A percentile compares a stretch with the other conserved stretches of the same genome.
These are phyloP conservation scores for Boletus tylopilopsis DNA, from an alignment of 768 basidiomycete species.

Conservation along the genomic window DNA sequence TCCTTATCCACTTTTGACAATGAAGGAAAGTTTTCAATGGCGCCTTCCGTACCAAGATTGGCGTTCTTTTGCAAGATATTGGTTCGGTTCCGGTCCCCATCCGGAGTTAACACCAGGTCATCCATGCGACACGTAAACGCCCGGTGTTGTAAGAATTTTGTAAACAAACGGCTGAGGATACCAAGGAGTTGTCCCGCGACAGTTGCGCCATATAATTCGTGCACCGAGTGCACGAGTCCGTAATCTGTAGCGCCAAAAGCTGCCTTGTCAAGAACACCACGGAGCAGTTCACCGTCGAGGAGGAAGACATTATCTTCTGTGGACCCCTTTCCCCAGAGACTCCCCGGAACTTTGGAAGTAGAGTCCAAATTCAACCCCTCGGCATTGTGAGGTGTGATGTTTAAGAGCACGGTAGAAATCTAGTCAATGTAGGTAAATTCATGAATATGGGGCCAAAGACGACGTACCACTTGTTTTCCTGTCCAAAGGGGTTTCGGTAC, in stretches of 20 bases:
- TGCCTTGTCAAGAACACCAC: slow-evolving; percentile 94
- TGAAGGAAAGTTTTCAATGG: slow-evolving; percentile 88
- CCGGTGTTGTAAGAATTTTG: slow-evolving; percentile 94
- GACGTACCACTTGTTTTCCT: slow-evolving; percentile 89
- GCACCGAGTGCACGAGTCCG: slow-evolving; percentile 94
- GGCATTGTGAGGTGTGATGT: slow-evolving; percentile 78
- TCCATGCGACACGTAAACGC: slow-evolving; percentile 99
- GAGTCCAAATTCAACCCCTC: slow-evolving; percentile 82
- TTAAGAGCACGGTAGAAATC: slow-evolving; percentile 93
- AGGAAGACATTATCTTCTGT: slow-evolving; percentile 84
- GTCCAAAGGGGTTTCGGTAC: slow-evolving; percentile 93
- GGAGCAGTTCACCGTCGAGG: slow-evolving; percentile 89
- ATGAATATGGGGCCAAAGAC: neutral
- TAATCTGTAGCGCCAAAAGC: slow-evolving; percentile 96
- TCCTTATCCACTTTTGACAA: slow-evolving; percentile 46
- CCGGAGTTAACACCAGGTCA: slow-evolving; percentile 84
- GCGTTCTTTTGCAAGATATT: slow-evolving; percentile 64
- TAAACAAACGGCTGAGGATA: slow-evolving; percentile 90
- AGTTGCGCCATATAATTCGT: slow-evolving; percentile 91
- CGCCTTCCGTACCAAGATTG: slow-evolving; percentile 79
- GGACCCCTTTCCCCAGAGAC: slow-evolving; percentile 79
- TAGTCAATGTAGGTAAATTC: slow-evolving; percentile 27
- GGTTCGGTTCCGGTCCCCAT: slow-evolving; percentile 68
- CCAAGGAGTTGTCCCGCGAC: slow-evolving; percentile 89
- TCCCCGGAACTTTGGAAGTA: slow-evolving; percentile 85